Conservation (phyloP, 78 protist species). For the Monosiga brevicollis region DNA sequence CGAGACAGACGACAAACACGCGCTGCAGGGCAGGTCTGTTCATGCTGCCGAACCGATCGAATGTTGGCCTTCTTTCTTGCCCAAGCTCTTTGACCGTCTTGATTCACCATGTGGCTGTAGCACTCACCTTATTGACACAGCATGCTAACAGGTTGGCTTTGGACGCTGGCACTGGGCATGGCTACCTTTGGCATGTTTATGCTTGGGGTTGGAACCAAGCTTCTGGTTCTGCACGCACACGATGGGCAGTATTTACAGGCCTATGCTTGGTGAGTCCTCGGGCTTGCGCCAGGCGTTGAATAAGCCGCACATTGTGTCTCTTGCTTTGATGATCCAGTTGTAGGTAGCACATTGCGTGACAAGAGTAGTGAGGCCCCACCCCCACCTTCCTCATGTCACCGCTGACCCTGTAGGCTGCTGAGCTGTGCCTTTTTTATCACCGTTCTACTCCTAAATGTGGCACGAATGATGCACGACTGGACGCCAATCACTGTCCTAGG, state of each 20-base stretch:
- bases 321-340: too few relatives aligned
- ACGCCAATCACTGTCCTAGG: too few relatives aligned
- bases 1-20: background rate
- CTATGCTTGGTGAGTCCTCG: background rate
- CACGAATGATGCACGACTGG: too few relatives aligned
- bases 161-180: background rate
- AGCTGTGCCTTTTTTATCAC: too few relatives aligned
- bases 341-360: too few relatives aligned
- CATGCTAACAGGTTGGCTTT: background rate
- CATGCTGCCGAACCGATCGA: background rate
- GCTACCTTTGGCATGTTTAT: background rate
- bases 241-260: background rate
- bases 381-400: too few relatives aligned
- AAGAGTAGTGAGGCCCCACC: too few relatives aligned
- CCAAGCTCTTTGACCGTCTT: background rate
- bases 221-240: background rate
- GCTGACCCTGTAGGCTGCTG: too few relatives aligned
- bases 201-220: background rate
- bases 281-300: too few relatives aligned
- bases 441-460: too few relatives aligned
- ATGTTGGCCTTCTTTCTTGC: background rate
- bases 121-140: background rate
- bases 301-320: too few relatives aligned
- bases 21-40: background rate
- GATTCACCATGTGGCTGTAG: background rate